Evolutionary conservation across 225 moss, liverwort and hornwort genomes (phyloP).

Genomic region (Neckera pumila): DNA sequence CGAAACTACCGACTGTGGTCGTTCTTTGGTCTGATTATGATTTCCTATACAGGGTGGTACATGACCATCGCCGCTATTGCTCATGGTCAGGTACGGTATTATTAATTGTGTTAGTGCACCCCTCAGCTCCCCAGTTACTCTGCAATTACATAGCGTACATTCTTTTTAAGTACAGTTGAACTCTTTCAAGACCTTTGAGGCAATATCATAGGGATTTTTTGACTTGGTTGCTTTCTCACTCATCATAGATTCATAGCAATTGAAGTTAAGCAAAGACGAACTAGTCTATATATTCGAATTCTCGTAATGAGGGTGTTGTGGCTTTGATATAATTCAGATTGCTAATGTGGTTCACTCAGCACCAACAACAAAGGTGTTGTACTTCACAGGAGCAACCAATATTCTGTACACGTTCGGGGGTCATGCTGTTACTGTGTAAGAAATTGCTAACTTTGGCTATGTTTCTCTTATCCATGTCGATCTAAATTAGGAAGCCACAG

Average conservation of each 20-base stretch:
- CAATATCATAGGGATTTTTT: background rate
- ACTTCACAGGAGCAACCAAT: slow-evolving; percentile 95
- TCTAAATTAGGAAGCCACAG: background rate
- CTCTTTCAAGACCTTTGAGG: too few relatives aligned
- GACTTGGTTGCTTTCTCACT: background rate
- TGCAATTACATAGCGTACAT: background rate
- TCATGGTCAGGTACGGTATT: slow-evolving; percentile 62
- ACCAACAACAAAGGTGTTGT: slow-evolving; percentile 61
- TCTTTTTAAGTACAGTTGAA: background rate
- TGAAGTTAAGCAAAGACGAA: background rate
- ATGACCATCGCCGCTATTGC: slow-evolving; percentile 70
- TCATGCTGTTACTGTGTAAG: slow-evolving; percentile 96
- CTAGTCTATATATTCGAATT: background rate
- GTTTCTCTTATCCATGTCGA: background rate
- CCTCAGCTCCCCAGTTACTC: background rate
- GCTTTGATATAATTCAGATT: slow-evolving; percentile 20
- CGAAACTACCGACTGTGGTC: slow-evolving; percentile 95
- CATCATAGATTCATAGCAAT: background rate
- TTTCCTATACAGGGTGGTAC: slow-evolving; percentile 95
- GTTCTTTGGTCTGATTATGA: slow-evolving; percentile 82
- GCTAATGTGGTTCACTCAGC: slow-evolving; percentile 45
- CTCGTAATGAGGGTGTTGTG: background rate
- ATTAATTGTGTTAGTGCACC: background rate
- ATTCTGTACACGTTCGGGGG: slow-evolving; percentile 97
- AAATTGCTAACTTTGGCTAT: background rate